Evolutionary conservation across 352 stramenopile species (phyloP), one percentile per base, ranked within the genome.

Genomic region (Globisporangium nodosum): DNA sequence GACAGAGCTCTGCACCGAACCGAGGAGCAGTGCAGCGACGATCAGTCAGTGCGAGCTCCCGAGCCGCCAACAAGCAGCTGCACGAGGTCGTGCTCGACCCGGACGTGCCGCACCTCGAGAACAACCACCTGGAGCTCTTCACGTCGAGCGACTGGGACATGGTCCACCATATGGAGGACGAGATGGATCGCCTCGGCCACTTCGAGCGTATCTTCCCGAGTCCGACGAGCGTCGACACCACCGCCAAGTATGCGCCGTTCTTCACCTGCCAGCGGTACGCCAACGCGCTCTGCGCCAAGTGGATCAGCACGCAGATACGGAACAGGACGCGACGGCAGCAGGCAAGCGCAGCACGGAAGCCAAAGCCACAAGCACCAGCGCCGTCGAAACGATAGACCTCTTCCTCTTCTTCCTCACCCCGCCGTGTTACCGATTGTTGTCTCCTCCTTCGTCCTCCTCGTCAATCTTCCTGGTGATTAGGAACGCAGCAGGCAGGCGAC

Each of bases 201-300:
- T 94, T 94, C 56, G 70, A 74, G 51, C 73, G 82, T 0, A 86
- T 94, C 42, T 94, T 91, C 52, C 85, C 85, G 2, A 90, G 45
- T 20, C 45, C 45, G 11, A 33, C 45, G 20, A 40, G 16, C 13
- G 30, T 58, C 0, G 39, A 63, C 12, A 56, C 63, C 3, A 71
- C 66, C 0, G 55, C 56, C 13, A 54, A 65, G 16, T 83, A 85
- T 59, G 54, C 67, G 0, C 59, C 50, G 3, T 85, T 78, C 33
- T 89, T 89, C 56, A 87, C 73, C 13, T 87, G 74, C 21, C 74
- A 76, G 30, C 72, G 79, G 3, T 89, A 89, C 56, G 63, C 66
- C 13, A 87, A 89, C 40, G 73, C 74, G 8, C 60, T 89, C 4
- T 89, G 79, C 51, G 52, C 49, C 1, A 87, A 87, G 54, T 89